Evolutionary conservation across 495 filamentous ascomycete species (phyloP), one percentile per base, ranked within the genome.

Genomic region (Alectoria sarmentosa): DNA sequence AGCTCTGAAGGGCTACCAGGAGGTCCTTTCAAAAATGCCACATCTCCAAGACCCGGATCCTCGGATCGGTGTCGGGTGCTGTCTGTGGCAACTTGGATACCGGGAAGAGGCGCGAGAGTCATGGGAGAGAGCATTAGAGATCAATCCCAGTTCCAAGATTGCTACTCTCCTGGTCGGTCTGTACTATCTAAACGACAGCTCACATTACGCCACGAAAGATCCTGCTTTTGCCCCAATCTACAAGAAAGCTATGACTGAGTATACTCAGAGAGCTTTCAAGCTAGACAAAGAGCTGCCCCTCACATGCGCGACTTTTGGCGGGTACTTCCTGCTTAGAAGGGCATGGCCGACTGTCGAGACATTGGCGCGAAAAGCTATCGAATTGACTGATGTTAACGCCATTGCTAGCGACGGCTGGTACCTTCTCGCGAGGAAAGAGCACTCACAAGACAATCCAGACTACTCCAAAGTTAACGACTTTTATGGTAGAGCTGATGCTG

Each of bases 381-480:
- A 96, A 71, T 84, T 89, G 65, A 97, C 93, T 4, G 94, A 98
- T 72, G 92, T 97, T 66, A 92, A 95, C 74, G 88, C 90, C 17
- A 90, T 98, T 72, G 92, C 92, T 3, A 96, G 91, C 73, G 94
- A 98, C 70, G 94, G 93, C 28, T 97, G 91, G 91, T 98, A 96
- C 75, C 76, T 96, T 6, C 85, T 98, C 19, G 94, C 90, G 17
- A 81, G 92, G 54, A 96, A 95, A 71, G 87, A 90, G 66, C 94
- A 98, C 74, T 90, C 89, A 48, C 79, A 82, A 65, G 76, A 79
- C 36, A 74, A 74, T 26, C 82, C 84, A 30, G 85, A 96, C 59
- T 70, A 80, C 28, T 76, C 86, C 15, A 85, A 82, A 49, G 92
- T 94, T 9, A 79, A 78, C 15, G 90, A 95, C 62, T 94, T 85